Percentiles rank a stretch among this genome's conserved stretches.
These are phyloP conservation scores for Clonostachys solani DNA, from an alignment of 2,329 filamentous ascomycete genomes.

Conservation along the genomic window DNA sequence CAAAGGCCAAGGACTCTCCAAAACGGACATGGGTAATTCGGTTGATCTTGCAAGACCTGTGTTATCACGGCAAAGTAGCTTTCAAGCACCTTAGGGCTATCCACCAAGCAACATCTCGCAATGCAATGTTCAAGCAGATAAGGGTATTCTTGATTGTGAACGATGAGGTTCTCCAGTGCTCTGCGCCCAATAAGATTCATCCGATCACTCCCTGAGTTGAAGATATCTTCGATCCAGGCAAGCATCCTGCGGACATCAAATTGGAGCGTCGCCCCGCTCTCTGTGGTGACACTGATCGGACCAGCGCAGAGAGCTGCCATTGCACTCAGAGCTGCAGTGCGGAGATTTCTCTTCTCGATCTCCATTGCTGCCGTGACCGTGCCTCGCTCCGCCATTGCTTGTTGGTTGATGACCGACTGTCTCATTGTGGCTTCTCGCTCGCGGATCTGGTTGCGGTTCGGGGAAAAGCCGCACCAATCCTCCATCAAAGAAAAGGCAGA, in stretches of 20 bases:
- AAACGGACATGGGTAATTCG: slow-evolving; percentile 79
- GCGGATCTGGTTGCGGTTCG: slow-evolving; percentile 79
- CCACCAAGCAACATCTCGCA: slow-evolving; percentile 81
- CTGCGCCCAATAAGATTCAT: slow-evolving; percentile 86
- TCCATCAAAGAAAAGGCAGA: slow-evolving; percentile 97
- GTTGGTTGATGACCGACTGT: slow-evolving; percentile 77
- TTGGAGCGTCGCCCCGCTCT: slow-evolving; percentile 80
- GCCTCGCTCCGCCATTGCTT: slow-evolving; percentile 69
- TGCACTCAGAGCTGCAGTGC: slow-evolving; percentile 85
- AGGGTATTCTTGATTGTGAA: slow-evolving; percentile 83
- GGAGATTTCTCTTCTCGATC: slow-evolving; percentile 90
- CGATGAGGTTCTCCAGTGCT: slow-evolving; percentile 83
- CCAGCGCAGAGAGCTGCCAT: slow-evolving; percentile 91
- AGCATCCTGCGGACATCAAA: slow-evolving; percentile 93
- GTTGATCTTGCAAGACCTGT: slow-evolving; percentile 77
- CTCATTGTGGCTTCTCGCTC: slow-evolving; percentile 84
- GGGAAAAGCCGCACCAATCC: slow-evolving; percentile 97
- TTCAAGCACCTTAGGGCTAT: slow-evolving; percentile 77
- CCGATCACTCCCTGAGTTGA: slow-evolving; percentile 85
- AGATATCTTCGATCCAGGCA: slow-evolving; percentile 92
- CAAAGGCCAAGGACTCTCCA: slow-evolving; percentile 89
- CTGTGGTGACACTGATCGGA: slow-evolving; percentile 81
- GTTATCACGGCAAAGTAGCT: slow-evolving; percentile 95
- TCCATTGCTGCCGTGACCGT: slow-evolving; percentile 87
- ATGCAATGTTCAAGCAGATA: slow-evolving; percentile 88